A percentile compares a stretch with the other conserved stretches of the same genome.
phyloP scores from a whole-genome alignment of 306 rosid genomes.

The Quercus wislizeni region DNA sequence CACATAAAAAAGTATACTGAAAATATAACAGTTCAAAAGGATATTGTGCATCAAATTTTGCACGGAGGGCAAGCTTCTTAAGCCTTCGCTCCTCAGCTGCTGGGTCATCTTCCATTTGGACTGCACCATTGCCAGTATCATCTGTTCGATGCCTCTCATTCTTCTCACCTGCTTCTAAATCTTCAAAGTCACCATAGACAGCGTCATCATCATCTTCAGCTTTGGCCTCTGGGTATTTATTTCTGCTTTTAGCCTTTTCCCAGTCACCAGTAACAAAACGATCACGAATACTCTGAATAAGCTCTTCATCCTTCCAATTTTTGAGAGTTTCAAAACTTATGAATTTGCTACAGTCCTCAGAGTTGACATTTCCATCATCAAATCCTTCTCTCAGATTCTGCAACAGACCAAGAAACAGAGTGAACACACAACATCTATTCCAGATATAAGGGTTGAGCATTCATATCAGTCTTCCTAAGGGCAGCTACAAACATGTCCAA shows the following conservation, averaged over 20 bases:
- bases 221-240: conserved; percentile 33
- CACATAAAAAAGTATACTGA: neutral
- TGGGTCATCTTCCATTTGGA: conserved; percentile 39
- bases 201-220: conserved; percentile 48
- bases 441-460: neutral
- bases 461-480: neutral
- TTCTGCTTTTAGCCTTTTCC: conserved; percentile 79
- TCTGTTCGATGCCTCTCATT: conserved; percentile 30
- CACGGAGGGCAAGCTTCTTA: conserved; percentile 83
- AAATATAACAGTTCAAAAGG: conserved; percentile 45
- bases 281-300: conserved; percentile 53
- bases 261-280: conserved; percentile 88
- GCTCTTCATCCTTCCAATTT: conserved; percentile 49
- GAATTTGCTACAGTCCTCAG: conserved; percentile 82
- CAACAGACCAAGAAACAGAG: conserved; percentile 4
- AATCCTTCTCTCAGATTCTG: conserved; percentile 42
- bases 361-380: conserved; percentile 43
- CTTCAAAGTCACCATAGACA: conserved; percentile 87
- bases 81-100: conserved; percentile 66
- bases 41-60: conserved; percentile 85
- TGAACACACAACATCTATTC: neutral
- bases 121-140: conserved; percentile 19
- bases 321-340: conserved; percentile 32
- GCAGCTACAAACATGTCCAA: neutral
- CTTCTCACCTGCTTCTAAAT: conserved; percentile 79